Evolutionary conservation across 331 rosid species (phyloP).

Genomic region (Malus hybrid): DNA sequence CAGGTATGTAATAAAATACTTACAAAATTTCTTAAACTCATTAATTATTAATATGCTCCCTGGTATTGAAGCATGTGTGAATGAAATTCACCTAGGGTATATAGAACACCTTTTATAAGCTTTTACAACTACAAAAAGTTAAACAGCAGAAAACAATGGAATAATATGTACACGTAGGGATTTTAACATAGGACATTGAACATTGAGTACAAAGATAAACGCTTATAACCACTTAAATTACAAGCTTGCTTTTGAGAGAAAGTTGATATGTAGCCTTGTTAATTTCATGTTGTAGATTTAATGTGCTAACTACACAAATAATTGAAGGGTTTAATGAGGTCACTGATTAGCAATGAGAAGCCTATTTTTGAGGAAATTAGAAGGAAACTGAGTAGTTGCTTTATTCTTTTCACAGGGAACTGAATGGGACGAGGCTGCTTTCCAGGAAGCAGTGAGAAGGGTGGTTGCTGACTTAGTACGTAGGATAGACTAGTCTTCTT

Average conservation of each 20-base stretch:
- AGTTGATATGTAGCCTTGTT: too few species aligned
- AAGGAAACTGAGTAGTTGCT: background rate
- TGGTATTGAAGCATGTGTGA: background rate
- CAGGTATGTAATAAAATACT: constrained; percentile 45
- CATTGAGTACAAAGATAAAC: too few species aligned
- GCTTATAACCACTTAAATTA: too few species aligned
- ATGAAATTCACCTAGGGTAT: background rate
- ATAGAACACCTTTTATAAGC: background rate
- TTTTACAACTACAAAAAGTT: too few species aligned
- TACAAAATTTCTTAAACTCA: background rate
- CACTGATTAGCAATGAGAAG: too few species aligned
- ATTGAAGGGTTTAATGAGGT: too few species aligned
- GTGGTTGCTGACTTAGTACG: constrained; percentile 42
- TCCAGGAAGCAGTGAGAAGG: constrained; percentile 80
- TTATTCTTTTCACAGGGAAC: constrained; percentile 28
- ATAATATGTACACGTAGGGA: too few species aligned
- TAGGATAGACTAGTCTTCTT: background rate
- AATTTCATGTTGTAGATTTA: too few species aligned
- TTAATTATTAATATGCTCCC: background rate
- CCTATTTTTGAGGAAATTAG: background rate
- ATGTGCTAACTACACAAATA: too few species aligned
- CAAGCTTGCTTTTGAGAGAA: too few species aligned
- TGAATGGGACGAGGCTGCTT: constrained; percentile 77
- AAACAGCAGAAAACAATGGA: too few species aligned
- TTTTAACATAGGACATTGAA: too few species aligned